Evolutionary conservation across 2,329 filamentous ascomycete genomes (phyloP).

Genomic region (Epichloe sp.): DNA sequence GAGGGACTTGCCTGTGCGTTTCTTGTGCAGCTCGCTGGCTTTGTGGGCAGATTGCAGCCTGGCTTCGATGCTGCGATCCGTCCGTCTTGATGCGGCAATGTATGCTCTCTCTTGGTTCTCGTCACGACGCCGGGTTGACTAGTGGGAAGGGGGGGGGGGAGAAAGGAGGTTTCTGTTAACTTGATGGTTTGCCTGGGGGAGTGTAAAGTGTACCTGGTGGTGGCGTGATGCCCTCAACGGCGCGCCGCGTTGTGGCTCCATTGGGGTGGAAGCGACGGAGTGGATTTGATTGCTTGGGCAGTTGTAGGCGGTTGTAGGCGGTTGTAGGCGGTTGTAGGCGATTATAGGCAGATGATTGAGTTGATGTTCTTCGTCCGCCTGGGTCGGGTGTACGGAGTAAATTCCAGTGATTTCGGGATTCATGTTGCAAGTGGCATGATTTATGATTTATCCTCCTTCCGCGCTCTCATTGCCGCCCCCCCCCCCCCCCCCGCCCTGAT

Average conservation of each 20-base stretch:
- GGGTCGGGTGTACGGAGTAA: accelerated
- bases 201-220: background rate
- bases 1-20: slow-evolving; percentile 69
- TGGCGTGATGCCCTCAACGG: background rate
- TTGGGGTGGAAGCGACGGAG: background rate
- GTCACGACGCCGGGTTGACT: slow-evolving; percentile 23
- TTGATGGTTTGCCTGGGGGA: too few relatives aligned
- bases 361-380: too few relatives aligned
- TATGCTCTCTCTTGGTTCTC: slow-evolving; percentile 83
- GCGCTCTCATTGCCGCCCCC: too few relatives aligned
- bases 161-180: background rate
- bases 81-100: slow-evolving; percentile 77
- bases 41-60: slow-evolving; percentile 75
- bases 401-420: too few relatives aligned
- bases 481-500: background rate
- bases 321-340: too few relatives aligned
- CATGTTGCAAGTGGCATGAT: too few relatives aligned
- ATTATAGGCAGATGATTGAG: too few relatives aligned
- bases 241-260: background rate
- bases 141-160: too few relatives aligned
- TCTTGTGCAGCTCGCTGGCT: slow-evolving; percentile 85
- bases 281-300: background rate
- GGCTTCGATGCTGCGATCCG: slow-evolving; percentile 77
- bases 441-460: too few relatives aligned
- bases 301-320: too few relatives aligned